Evolutionary conservation across 2,329 filamentous ascomycete species (phyloP), one percentile per base, ranked within the genome.

Genomic region (Aspergillus aculeatus): DNA sequence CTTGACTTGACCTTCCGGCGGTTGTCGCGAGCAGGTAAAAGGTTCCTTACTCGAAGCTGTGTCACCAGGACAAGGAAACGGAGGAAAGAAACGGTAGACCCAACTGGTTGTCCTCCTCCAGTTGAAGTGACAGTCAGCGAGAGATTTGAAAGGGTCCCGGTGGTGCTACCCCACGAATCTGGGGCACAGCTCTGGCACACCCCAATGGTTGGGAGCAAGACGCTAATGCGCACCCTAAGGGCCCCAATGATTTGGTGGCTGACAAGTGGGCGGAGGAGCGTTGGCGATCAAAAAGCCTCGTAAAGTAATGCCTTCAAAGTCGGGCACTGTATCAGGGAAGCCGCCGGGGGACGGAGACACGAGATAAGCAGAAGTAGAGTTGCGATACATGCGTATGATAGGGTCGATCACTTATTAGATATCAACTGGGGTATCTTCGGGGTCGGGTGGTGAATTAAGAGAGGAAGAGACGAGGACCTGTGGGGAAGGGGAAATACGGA

Each of bases 161-260:
- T 5, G 41, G 53, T 35, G 29, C n/a, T 47, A 32, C 41, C 53
- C 53, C 53, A 32, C 32, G 32, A 31, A 48, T 55, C 53, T 35
- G 53, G 41, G 53, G 53, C 53, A 55, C 21, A 31, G 26, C 41
- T 48, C 24, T 44, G 53, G 48, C n/a, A 47, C 53, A 38, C 41
- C 26, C 29, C 41, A 55, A 44, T 55, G 53, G 53, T 11, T 41
- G 29, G 24, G 41, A 32, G 53, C 53, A 48, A 47, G 24, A 21
- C 53, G 53, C 53, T 55, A 55, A 48, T 47, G 26, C 21, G 26
- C 41, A 47, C 24, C 16, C 41, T 55, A 47, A 23, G 48, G 29
- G 14, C 48, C 47, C 53, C 11, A 44, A 48, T 55, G 53, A 55
- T 48, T 12, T 24, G 31, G 41, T 55, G 53, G 44, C 53, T 55